Percentiles rank a stretch among this genome's conserved stretches.
Conservation (phyloP, 805 yeast species). For the Yamadazyma nakazawae region DNA sequence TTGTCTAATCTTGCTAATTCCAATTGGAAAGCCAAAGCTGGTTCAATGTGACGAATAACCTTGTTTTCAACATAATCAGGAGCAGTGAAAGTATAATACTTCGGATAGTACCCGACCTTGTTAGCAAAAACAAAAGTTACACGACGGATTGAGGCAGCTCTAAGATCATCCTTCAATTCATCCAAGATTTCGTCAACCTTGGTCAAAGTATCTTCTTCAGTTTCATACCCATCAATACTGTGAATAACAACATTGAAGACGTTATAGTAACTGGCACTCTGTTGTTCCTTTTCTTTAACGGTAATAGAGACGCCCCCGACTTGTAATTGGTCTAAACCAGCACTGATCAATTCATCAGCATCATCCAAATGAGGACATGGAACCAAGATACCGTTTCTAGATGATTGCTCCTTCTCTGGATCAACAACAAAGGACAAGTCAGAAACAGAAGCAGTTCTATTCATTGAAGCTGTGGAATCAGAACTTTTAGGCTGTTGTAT, state of each 20-base stretch:
- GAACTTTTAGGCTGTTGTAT: slow-evolving; percentile 46
- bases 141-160: slow-evolving; percentile 79
- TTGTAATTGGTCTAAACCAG: slow-evolving; percentile 72
- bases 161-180: slow-evolving; percentile 67
- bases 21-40: slow-evolving; percentile 95
- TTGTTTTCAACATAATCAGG: slow-evolving; percentile 83
- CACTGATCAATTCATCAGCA: slow-evolving; percentile 73
- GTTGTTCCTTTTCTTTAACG: slow-evolving; percentile 21
- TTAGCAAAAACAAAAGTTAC: slow-evolving; percentile 86
- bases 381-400: slow-evolving; percentile 81
- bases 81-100: slow-evolving; percentile 92
- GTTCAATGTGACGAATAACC: slow-evolving; percentile 96
- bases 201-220: slow-evolving; percentile 64
- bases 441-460: slow-evolving; percentile 88
- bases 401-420: slow-evolving; percentile 58
- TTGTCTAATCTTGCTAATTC: slow-evolving; percentile 93
- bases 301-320: slow-evolving; percentile 22
- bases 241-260: slow-evolving; percentile 79
- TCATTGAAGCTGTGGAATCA: slow-evolving; percentile 47
- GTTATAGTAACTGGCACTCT: slow-evolving; percentile 49
- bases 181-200: slow-evolving; percentile 64
- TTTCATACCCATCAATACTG: slow-evolving; percentile 67
- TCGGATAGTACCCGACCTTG: slow-evolving; percentile 84
- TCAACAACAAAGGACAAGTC: slow-evolving; percentile 85
- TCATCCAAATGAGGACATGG: slow-evolving; percentile 85